Percentiles rank a stretch among this genome's conserved stretches.
These are phyloP conservation scores for Metarhizium rileyi DNA, from an alignment of 2,329 filamentous ascomycete species.

Conservation along the genomic window DNA sequence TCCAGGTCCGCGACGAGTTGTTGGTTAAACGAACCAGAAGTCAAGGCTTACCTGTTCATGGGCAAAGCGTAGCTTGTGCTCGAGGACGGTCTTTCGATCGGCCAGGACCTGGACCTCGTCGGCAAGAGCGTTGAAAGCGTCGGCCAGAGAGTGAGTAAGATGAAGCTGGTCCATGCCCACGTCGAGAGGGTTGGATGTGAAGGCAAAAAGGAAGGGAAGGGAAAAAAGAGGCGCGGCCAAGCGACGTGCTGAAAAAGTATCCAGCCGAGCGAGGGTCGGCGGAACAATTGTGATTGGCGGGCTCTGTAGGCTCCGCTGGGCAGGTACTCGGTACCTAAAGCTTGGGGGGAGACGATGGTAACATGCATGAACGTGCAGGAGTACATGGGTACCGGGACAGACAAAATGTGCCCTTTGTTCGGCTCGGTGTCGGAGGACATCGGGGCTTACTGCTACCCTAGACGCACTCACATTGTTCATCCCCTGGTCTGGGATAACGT, in stretches of 20 bases:
- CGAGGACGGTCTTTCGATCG: conserved; percentile 54
- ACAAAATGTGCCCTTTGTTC: too few species aligned
- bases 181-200: conserved; percentile 5
- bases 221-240: conserved; percentile 6
- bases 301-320: background rate
- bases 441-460: background rate
- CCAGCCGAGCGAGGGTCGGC: background rate
- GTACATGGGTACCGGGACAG: too few species aligned
- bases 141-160: conserved; percentile 46
- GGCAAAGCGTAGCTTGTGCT: conserved; percentile 57
- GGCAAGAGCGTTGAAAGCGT: conserved; percentile 55
- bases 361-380: too few species aligned
- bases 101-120: conserved; percentile 54
- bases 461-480: too few species aligned
- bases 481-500: too few species aligned
- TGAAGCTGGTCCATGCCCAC: conserved; percentile 28
- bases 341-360: too few species aligned
- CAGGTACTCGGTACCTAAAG: too few species aligned
- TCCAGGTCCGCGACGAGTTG: too few species aligned
- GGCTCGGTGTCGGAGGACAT: background rate
- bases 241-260: conserved; percentile 7
- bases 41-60: conserved; percentile 50
- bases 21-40: background rate
- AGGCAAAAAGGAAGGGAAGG: background rate
- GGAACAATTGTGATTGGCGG: background rate